Base-by-base conservation (phyloP, 371 early-diverging fungal species). In the Syncephalastrum contaminatum region DNA sequence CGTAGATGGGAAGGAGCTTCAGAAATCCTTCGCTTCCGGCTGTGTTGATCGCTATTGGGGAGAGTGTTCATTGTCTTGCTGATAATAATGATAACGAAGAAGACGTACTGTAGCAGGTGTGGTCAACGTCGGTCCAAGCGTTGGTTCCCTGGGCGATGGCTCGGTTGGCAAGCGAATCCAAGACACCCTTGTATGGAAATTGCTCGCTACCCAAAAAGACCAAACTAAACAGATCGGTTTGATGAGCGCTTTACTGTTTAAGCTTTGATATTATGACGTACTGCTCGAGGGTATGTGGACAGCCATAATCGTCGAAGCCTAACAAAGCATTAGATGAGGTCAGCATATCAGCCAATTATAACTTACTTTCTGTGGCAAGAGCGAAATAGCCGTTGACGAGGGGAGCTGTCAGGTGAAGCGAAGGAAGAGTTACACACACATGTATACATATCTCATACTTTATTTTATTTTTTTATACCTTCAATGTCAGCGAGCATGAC, bases 251-350 rank as follows among this genome's bases (percentile, higher is more conserved):
- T 30, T 30, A 30, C 36, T 30, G 36, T 10, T 10, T 10, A 10
- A 40, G 43, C 6, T 4, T 21, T 20, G 24, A 12, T 16, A 58
- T 25, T 6, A 1, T 12, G 4, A 62, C 82, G 52, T 82, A 82
- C 86, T 88, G 88, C 56, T 88, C 88, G 41, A 88, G 62, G 16
- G 86, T 85, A 60, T 88, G 88, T 24, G 86, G 86, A 53, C 86
- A 82, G 18, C 86, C 86, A 71, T 73, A 82, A 59, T 88, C 88
- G 56, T 88, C 88, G 54, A 81, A 77, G 20, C 82, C 85, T 83
- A 30, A 25, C 40, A 39, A 14, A 19, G 36, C 27, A 20, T 22
- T 13, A 24, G 24, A 54, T 18, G 30, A 46, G 20, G 15, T 44
- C 12, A 8, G 44, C 13, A 21, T 20, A 51, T 45, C 36, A 14